These are phyloP conservation scores for Colletotrichum costaricense DNA, from an alignment of 2,329 filamentous ascomycete species.

Conservation along the genomic window DNA sequence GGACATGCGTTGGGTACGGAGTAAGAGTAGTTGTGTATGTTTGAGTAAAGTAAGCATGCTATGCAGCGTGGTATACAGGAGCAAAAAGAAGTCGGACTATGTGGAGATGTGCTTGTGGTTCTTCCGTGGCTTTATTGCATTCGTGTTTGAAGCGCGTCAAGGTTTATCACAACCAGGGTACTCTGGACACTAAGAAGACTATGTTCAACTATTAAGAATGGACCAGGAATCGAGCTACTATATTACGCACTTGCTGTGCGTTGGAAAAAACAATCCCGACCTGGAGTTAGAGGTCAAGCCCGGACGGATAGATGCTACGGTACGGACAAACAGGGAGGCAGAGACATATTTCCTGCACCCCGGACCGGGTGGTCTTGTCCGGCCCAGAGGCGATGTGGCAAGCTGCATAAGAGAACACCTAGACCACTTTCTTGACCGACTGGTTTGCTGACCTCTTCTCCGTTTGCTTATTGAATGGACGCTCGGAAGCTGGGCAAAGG, in stretches of 20 bases:
- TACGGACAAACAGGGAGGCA: slow-evolving; percentile 9
- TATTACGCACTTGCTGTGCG: background rate
- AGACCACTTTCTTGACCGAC: background rate
- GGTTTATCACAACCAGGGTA: background rate
- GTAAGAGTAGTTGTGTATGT: background rate
- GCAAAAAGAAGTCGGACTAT: background rate
- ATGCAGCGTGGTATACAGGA: background rate
- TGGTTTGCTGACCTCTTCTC: background rate
- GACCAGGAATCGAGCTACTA: background rate
- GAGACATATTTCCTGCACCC: slow-evolving; percentile 21
- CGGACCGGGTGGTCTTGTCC: slow-evolving; percentile 11
- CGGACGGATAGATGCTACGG: background rate
- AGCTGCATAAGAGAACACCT: slow-evolving; percentile 1
- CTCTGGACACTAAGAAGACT: background rate
- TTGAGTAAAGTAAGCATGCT: background rate
- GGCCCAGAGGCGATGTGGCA: slow-evolving; percentile 5
- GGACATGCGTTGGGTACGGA: slow-evolving; percentile 10
- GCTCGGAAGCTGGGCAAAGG: background rate
- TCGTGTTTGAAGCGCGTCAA: background rate
- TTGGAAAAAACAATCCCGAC: background rate
- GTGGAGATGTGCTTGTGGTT: background rate
- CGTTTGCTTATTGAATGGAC: background rate
- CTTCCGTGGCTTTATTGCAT: background rate
- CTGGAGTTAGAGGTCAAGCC: background rate
- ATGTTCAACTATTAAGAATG: background rate